Percentiles rank a stretch among this genome's conserved stretches.
Evolutionary conservation across 208 protist species (phyloP).

Genomic region (Leishmania tarentolae): DNA sequence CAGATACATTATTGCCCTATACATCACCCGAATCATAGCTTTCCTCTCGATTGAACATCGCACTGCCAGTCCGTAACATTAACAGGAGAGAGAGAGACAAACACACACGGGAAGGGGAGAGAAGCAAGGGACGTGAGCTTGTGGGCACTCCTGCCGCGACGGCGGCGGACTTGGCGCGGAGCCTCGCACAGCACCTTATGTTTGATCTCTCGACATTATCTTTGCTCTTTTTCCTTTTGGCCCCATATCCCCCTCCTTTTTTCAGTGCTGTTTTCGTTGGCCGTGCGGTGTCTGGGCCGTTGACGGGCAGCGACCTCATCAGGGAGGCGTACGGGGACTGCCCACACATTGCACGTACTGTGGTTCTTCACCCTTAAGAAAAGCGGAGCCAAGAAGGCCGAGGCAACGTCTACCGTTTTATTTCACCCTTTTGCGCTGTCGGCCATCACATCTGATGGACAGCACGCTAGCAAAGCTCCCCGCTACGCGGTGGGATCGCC

Average conservation of each 20-base stretch:
- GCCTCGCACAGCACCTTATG: background rate
- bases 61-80: background rate
- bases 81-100: background rate
- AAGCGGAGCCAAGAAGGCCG: background rate
- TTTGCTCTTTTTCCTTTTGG: background rate
- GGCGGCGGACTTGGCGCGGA: background rate
- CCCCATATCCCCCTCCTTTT: background rate
- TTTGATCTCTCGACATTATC: background rate
- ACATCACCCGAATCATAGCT: background rate
- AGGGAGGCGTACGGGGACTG: background rate
- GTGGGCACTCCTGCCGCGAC: too few relatives aligned
- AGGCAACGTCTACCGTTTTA: background rate
- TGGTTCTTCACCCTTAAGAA: background rate
- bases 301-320: background rate
- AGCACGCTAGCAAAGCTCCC: conserved; percentile 12
- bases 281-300: background rate
- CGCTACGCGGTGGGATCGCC: conserved; percentile 56
- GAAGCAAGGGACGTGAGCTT: too few relatives aligned
- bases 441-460: conserved; percentile 1
- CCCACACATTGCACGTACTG: background rate
- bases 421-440: background rate
- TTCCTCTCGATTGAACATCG: background rate
- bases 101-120: too few relatives aligned
- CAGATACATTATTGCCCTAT: background rate
- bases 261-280: background rate